Evolutionary conservation across 352 stramenopile genomes (phyloP).

Genomic region (Pythium angustatum): DNA sequence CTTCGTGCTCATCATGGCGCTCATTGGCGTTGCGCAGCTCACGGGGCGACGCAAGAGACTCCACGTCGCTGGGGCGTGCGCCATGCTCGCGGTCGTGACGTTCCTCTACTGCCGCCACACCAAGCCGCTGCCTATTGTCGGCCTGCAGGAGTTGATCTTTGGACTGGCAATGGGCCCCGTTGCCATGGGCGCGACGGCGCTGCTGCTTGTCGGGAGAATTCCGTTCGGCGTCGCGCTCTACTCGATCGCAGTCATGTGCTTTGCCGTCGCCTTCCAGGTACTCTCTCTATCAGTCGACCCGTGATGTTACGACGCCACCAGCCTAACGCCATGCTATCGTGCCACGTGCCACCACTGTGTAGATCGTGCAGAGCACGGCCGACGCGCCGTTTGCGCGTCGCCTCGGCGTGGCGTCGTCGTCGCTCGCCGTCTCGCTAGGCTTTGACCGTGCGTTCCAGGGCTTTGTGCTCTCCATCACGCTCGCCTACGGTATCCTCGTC

Average conservation of each 20-base stretch:
- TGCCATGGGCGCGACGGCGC: conserved; percentile 49
- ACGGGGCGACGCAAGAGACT: conserved; percentile 37
- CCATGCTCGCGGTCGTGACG: conserved; percentile 36
- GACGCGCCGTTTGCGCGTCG: conserved; percentile 72
- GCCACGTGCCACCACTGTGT: neutral
- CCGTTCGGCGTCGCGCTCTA: conserved; percentile 50
- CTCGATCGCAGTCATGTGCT: conserved; percentile 61
- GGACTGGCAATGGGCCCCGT: conserved; percentile 51
- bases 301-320: too few relatives aligned
- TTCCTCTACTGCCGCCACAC: conserved; percentile 60
- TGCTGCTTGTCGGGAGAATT: conserved; percentile 51
- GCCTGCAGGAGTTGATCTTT: conserved; percentile 54
- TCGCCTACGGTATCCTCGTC: conserved; percentile 55
- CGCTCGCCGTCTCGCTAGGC: conserved; percentile 55
- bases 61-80: conserved; percentile 32
- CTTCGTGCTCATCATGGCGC: conserved; percentile 45
- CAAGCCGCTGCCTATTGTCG: conserved; percentile 42
- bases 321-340: too few relatives aligned
- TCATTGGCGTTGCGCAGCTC: conserved; percentile 42
- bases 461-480: conserved; percentile 62
- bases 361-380: conserved; percentile 68
- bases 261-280: conserved; percentile 55
- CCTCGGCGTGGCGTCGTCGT: conserved; percentile 45
- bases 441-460: conserved; percentile 63
- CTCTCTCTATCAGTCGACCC: too few relatives aligned